Percentiles rank a stretch among this genome's conserved stretches.
Conservation (phyloP, 495 filamentous ascomycete species). For the Jackrogersella minutella region DNA sequence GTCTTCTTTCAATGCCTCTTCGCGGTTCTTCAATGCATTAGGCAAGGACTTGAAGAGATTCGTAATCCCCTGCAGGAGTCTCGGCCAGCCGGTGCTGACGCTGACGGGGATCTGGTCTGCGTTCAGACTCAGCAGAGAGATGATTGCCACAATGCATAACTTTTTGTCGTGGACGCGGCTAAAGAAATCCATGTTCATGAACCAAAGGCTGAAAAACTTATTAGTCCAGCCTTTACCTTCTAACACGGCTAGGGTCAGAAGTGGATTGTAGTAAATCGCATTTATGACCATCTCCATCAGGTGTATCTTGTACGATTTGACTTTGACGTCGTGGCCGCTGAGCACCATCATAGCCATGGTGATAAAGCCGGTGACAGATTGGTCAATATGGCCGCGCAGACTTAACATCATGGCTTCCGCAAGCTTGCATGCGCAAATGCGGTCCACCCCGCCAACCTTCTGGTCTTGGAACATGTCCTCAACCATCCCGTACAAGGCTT, state of each 20-base stretch:
- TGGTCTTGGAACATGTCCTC: constrained; percentile 73
- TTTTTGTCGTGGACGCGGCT: constrained; percentile 97
- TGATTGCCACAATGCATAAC: constrained; percentile 92
- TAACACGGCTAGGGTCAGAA: constrained; percentile 79
- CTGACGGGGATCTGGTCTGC: constrained; percentile 82
- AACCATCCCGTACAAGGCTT: constrained; percentile 85
- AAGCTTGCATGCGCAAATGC: constrained; percentile 99
- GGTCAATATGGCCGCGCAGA: constrained; percentile 88
- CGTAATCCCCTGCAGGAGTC: constrained; percentile 86
- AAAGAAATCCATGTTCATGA: constrained; percentile 93
- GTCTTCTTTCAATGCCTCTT: constrained; percentile 92
- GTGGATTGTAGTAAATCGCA: constrained; percentile 94
- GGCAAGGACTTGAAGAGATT: constrained; percentile 91
- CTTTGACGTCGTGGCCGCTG: constrained; percentile 70
- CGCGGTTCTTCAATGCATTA: constrained; percentile 84
- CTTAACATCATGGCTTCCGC: constrained; percentile 97
- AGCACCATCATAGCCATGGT: constrained; percentile 87
- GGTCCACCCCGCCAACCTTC: constrained; percentile 91
- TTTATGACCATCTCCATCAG: constrained; percentile 99
- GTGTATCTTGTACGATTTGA: constrained; percentile 93
- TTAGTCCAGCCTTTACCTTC: constrained; percentile 97
- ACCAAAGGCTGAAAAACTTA: constrained; percentile 98
- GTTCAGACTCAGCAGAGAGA: constrained; percentile 77
- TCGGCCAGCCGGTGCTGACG: constrained; percentile 96
- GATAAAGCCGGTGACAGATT: constrained; percentile 85